These are phyloP conservation scores for Aureobasidium leucospermi DNA, from an alignment of 2,329 filamentous ascomycete species.

Conservation along the genomic window DNA sequence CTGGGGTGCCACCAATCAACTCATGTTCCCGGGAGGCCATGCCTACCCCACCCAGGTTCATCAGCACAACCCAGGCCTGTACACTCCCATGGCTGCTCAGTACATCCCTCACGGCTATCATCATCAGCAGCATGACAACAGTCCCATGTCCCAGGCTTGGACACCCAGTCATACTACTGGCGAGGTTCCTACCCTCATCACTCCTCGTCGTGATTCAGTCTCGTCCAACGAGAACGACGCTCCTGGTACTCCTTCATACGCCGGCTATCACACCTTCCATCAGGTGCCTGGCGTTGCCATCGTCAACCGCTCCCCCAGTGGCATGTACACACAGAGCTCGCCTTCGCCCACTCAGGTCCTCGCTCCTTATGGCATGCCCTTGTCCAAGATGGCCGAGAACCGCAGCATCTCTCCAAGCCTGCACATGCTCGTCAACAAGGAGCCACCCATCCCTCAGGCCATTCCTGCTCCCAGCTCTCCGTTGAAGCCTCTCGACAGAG, in stretches of 20 bases:
- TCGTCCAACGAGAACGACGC: slow-evolving; percentile 47
- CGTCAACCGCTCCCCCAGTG: slow-evolving; percentile 43
- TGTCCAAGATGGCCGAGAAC: slow-evolving; percentile 28
- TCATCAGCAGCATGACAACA: slow-evolving; percentile 38
- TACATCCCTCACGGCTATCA: slow-evolving; percentile 38
- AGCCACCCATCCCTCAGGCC: slow-evolving; percentile 78
- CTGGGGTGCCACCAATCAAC: slow-evolving; percentile 26
- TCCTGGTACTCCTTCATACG: slow-evolving; percentile 41
- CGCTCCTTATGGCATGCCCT: slow-evolving; percentile 36
- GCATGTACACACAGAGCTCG: slow-evolving; percentile 41
- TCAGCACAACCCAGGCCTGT: slow-evolving; percentile 35
- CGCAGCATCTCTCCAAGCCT: slow-evolving; percentile 39
- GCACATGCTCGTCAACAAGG: slow-evolving; percentile 48
- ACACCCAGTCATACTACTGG: slow-evolving; percentile 37
- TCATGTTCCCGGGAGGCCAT: slow-evolving; percentile 25
- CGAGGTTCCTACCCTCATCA: slow-evolving; percentile 44
- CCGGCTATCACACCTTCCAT: slow-evolving; percentile 31
- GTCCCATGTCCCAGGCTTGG: slow-evolving; percentile 41
- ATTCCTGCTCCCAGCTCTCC: slow-evolving; percentile 84
- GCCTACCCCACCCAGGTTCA: slow-evolving; percentile 22
- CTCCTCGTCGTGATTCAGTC: slow-evolving; percentile 44
- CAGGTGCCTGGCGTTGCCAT: slow-evolving; percentile 37
- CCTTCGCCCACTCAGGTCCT: slow-evolving; percentile 43
- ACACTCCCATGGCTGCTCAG: slow-evolving; percentile 35
- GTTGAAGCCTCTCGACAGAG: slow-evolving; percentile 85